phyloP scores from a whole-genome alignment of 345 rosid species.

The Hevea brasiliensis region DNA sequence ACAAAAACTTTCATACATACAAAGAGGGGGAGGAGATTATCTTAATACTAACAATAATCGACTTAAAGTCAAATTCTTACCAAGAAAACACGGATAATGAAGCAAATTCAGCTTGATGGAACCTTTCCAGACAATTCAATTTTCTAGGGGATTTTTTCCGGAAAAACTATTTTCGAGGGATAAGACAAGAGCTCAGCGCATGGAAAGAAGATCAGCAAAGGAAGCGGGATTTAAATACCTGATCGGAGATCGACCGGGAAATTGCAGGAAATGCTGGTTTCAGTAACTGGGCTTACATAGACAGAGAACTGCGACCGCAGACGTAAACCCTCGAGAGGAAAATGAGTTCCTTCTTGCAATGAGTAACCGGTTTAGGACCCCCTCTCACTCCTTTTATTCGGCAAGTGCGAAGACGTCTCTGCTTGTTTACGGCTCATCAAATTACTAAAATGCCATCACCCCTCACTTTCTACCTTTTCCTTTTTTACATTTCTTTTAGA shows the following conservation, averaged over 20 bases:
- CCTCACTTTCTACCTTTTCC: not conserved
- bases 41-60: not conserved
- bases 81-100: not conserved
- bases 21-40: not conserved
- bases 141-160: not conserved
- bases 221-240: slow-evolving; percentile 2
- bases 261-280: not conserved
- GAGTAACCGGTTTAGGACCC: not conserved
- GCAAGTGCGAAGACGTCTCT: not conserved
- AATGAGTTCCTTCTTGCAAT: no score
- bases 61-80: not conserved
- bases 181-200: not conserved
- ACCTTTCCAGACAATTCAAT: not conserved
- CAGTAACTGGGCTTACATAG: slow-evolving; percentile 11
- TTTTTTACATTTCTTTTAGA: no score
- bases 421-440: not conserved
- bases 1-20: not conserved
- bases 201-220: not conserved
- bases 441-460: not conserved
- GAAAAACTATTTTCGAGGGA: not conserved
- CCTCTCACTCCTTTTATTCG: not conserved
- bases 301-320: not conserved
- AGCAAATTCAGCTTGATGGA: not conserved
- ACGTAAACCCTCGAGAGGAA: slow-evolving; percentile 7
- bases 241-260: slow-evolving; percentile 22